Evolutionary conservation across 2,329 filamentous ascomycete genomes (phyloP), one percentile per base, ranked within the genome.

Genomic region (Penicillium sp.): DNA sequence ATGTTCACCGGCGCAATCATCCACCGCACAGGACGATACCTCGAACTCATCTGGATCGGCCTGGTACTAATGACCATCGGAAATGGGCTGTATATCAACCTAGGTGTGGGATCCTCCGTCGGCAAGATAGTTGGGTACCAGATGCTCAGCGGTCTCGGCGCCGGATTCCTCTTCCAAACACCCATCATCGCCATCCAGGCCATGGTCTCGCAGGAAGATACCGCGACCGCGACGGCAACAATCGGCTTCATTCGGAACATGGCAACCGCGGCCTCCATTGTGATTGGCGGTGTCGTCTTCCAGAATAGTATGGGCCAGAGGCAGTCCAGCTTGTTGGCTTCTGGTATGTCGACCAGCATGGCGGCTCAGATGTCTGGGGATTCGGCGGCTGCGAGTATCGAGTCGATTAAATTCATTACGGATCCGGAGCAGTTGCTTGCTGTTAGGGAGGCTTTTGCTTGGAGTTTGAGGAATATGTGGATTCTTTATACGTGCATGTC

Each of bases 251-350:
- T 87, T 8, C 84, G 89, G 21, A 88, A 89, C 63, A 76, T 92
- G 3, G 86, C 85, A 10, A 89, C 86, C 0, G 82, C 86, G 2
- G 82, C 87, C 21, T 86, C 85, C 0, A 82, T 91, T 51, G 88
- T 91, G 1, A 79, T 92, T 39, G 90, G 90, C 25, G 86, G 88
- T n/a, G 88, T 91, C 45, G 82, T 92, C 38, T 92, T 92, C 75
- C 87, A 91, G 73, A 92, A 92, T 70, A 71, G 31, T 50, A 74
- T 73, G 72, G 75, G 23, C 65, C 74, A 62, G 11, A 65, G 31
- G 72, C 83, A 4, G 86, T 77, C 61, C 79, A 81, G 55, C 84
- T 87, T 36, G 81, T 84, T 15, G 81, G 87, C 21, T 86, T 83
- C 66, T 5, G 69, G 73, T 2, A 61, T 73, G 40, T 67, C 58